phyloP scores from a whole-genome alignment of 2,329 filamentous ascomycete species.

The Sclerotinia nivalis region DNA sequence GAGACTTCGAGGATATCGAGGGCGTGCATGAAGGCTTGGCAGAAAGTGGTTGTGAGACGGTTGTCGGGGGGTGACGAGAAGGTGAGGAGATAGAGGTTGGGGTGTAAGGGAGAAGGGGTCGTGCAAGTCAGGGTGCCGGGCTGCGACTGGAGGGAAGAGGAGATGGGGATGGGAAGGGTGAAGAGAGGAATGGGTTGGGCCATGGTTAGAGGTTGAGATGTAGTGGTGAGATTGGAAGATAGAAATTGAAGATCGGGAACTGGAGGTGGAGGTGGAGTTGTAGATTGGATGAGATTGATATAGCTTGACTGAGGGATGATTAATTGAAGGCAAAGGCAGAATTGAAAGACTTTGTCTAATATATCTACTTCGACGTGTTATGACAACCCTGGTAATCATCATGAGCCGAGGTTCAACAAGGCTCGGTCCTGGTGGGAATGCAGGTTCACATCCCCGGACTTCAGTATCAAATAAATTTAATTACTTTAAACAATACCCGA shows the following conservation, averaged over 20 bases:
- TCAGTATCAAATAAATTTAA: neutral
- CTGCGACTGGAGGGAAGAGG: constrained; percentile 44
- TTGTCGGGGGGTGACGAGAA: constrained; percentile 74
- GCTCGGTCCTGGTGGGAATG: neutral
- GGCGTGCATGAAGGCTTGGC: constrained; percentile 65
- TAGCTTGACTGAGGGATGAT: neutral
- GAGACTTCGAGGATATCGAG: constrained; percentile 71
- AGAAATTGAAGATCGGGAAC: too few relatives aligned
- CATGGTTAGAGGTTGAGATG: constrained; percentile 1
- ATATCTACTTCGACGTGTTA: neutral
- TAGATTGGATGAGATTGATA: neutral
- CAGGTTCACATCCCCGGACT: neutral
- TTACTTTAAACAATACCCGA: neutral
- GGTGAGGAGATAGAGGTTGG: constrained; percentile 67
- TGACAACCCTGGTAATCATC: neutral
- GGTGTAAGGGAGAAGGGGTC: constrained; percentile 49
- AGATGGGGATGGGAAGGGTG: constrained; percentile 56
- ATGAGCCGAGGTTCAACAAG: constrained; percentile 14
- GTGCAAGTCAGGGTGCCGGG: constrained; percentile 65
- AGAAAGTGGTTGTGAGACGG: constrained; percentile 68
- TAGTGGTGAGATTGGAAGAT: constrained; percentile 1
- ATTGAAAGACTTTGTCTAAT: neutral
- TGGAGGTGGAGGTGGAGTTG: neutral
- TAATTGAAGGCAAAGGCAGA: neutral
- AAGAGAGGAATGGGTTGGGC: constrained; percentile 49